Evolutionary conservation across 352 stramenopile species (phyloP), one percentile per base, ranked within the genome.

Genomic region (Pythium aristosporum): DNA sequence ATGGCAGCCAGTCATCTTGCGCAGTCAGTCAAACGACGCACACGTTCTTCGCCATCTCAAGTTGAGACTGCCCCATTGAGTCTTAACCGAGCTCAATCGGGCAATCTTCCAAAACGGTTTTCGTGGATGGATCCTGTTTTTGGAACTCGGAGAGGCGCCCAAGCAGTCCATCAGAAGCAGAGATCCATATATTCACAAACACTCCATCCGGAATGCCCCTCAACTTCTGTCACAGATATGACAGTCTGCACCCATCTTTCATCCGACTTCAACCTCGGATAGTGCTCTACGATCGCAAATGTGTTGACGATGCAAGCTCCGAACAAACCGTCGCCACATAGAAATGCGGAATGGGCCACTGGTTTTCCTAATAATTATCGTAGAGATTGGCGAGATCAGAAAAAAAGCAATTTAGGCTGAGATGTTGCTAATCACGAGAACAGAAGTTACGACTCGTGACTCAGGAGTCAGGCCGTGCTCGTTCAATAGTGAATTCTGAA

Each of bases 281-380:
- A 28, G n/a, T 32, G 34, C 32, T 34, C 25, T 41, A 11, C 1
- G 2, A 30, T 57, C 32, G 16, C 20, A 13, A n/a, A 25, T 30
- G 50, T 57, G 32, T 57, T 54, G 55, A 53, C 54, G 54, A 52
- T 41, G 43, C 16, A 20, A 6, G 20, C 37, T 41, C n/a, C 54
- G 23, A 52, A 18, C 30, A n/a, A 54, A 54, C 55, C 23, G 30
- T 18, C 44, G 55, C 55, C 55, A 54, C 55, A 62, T 62, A 62
- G 44, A 62, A 41, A 62, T 54, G 55, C 55, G 44, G 55, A 11
- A 34, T 30, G 25, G 25, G 25, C 5, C 25, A 30, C 25, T 30
- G 25, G 25, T 30, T 30, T 2, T 30, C 25, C 25, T 30, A 30
- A 30, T 30, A 30, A 30, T 30, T 30, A n/a, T 42, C 25, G 13